phyloP scores from a whole-genome alignment of 331 rosid genomes.

The Pyracantha coccinea region DNA sequence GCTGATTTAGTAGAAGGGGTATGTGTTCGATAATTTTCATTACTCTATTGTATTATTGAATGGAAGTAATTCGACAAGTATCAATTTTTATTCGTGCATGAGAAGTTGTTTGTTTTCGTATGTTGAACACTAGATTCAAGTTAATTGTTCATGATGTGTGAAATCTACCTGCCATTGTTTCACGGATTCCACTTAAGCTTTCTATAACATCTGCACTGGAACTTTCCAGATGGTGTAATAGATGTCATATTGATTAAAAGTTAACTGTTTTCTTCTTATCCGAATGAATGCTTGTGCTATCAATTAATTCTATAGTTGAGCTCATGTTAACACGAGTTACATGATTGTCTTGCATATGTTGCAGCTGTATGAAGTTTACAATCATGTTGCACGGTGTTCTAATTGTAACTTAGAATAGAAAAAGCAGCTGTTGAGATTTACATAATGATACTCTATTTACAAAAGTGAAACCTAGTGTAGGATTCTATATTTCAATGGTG shows the following conservation, averaged over 20 bases:
- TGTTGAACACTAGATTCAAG: background rate
- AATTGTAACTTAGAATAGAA: background rate
- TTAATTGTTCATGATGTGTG: background rate
- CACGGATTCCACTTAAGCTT: background rate
- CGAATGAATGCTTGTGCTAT: background rate
- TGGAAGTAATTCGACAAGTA: background rate
- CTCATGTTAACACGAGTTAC: background rate
- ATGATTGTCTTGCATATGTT: background rate
- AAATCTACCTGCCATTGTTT: background rate
- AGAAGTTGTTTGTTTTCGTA: background rate
- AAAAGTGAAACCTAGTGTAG: background rate
- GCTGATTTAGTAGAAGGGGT: slow-evolving; percentile 95
- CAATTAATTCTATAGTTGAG: background rate
- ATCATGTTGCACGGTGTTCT: background rate
- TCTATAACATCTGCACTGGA: background rate
- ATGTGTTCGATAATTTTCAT: slow-evolving; percentile 20
- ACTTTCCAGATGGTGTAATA: background rate
- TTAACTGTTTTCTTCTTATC: background rate
- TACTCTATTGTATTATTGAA: background rate
- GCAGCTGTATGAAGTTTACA: background rate
- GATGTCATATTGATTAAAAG: background rate
- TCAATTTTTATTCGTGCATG: background rate
- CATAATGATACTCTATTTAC: background rate
- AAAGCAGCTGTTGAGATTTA: background rate
- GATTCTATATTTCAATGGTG: background rate